Evolutionary conservation across 768 basidiomycete species (phyloP), one percentile per base, ranked within the genome.

Genomic region (Dentipellis fragilis): DNA sequence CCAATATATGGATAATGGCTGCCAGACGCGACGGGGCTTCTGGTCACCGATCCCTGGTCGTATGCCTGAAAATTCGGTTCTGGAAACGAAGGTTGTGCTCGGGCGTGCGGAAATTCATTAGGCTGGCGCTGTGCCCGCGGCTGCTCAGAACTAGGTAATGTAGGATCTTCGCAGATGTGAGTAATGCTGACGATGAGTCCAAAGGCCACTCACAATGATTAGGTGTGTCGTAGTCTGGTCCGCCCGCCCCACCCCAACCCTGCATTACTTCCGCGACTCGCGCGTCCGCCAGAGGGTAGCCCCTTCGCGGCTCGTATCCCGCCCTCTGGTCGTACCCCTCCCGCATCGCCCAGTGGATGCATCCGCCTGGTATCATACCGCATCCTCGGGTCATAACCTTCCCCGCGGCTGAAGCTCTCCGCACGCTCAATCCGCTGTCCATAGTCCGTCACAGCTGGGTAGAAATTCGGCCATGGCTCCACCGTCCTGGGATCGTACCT

Each of bases 351-450:
- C 37, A n/a, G 36, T 8, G 17, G 10, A 21, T 23, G 16, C 29
- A 29, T 10, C 38, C 49, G 58, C 10, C 39, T 10, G 5, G 38
- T 17, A 22, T 42, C 38, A 50, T 47, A 38, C 53, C 52, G 46
- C 10, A 29, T 52, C 12, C 12, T 45, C 55, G 42, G 46, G 46
- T 17, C 46, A 10, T 51, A 50, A 35, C 54, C 59, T 7, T 60
- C 61, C 4, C 55, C 58, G 42, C 61, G 61, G 19, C 59, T 52
- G 40, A 60, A 60, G 50, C 61, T 62, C 54, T 62, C 60, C 40
- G 61, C 58, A 14, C 60, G 58, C 10, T 54, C 55, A 11, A 59
- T 45, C 35, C 60, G 58, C 49, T 52, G 52, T 29, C 23, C 54
- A 11, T 34, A 42, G 36, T 29, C 23, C 19, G 10, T n/a, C 50